These are phyloP conservation scores for Eucalyptus urophylla DNA, from an alignment of 345 rosid species.

Conservation along the genomic window DNA sequence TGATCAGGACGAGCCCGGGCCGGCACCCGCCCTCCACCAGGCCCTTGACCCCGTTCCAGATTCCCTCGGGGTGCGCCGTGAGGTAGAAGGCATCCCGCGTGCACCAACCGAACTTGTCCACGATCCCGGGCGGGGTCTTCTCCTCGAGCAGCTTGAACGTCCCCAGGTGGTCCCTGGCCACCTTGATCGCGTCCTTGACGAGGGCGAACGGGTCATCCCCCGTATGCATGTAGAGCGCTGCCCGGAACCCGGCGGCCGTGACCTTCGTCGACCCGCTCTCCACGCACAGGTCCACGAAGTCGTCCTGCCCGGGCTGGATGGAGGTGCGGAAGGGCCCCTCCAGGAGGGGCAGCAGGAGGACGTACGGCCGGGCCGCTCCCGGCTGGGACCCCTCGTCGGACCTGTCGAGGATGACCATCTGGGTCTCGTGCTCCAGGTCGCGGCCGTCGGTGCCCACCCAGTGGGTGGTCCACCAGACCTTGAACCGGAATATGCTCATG, in stretches of 20 bases:
- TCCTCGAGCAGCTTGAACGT: constrained; percentile 67
- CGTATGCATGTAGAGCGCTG: constrained; percentile 40
- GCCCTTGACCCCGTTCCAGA: constrained; percentile 56
- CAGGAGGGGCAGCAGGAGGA: constrained; percentile 56
- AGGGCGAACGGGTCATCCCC: constrained; percentile 63
- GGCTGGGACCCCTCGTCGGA: constrained; percentile 5
- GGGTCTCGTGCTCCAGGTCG: constrained; percentile 74
- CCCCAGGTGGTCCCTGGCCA: constrained; percentile 47
- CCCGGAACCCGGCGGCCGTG: constrained; percentile 22
- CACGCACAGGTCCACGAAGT: constrained; percentile 60
- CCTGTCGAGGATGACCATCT: constrained; percentile 53
- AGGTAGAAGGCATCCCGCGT: constrained; percentile 97
- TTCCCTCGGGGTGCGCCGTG: constrained; percentile 67
- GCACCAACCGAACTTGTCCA: constrained; percentile 96
- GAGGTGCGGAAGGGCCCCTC: constrained; percentile 74
- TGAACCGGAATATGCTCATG: constrained; percentile 96
- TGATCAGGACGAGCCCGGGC: constrained; percentile 83
- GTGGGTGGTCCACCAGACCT: constrained; percentile 97
- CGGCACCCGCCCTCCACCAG: constrained; percentile 90
- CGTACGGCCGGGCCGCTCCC: constrained; percentile 44
- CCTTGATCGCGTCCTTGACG: constrained; percentile 64
- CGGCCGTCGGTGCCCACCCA: constrained; percentile 76
- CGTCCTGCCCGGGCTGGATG: constrained; percentile 48
- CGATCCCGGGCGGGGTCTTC: constrained; percentile 71
- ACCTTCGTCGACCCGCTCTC: constrained; percentile 86